Percentiles rank a stretch among this genome's conserved stretches.
phyloP scores from a whole-genome alignment of 768 basidiomycete genomes.

The Tricholoma matsutake region DNA sequence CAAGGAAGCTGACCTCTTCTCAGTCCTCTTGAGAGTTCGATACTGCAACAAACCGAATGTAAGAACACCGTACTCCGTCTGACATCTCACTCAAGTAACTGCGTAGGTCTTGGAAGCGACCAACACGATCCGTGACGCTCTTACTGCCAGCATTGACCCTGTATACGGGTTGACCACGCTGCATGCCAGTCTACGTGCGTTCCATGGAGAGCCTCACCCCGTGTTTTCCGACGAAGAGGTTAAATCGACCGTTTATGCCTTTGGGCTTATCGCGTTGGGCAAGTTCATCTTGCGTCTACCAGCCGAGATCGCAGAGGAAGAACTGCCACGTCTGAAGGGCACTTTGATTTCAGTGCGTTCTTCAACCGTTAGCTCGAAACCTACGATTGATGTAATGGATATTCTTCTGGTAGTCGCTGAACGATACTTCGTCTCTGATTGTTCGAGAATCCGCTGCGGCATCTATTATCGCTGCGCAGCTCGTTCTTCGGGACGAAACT shows the following conservation, averaged over 20 bases:
- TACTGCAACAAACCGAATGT: constrained; percentile 73
- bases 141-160: constrained; percentile 71
- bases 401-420: constrained; percentile 50
- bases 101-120: constrained; percentile 78
- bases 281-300: constrained; percentile 82
- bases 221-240: constrained; percentile 42
- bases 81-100: background rate
- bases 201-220: constrained; percentile 51
- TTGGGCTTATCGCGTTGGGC: constrained; percentile 79
- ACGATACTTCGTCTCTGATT: constrained; percentile 67
- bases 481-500: constrained; percentile 78
- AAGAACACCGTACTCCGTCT: constrained; percentile 21
- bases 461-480: constrained; percentile 78
- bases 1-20: constrained; percentile 74
- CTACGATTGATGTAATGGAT: background rate
- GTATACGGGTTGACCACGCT: constrained; percentile 84
- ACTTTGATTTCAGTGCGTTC: constrained; percentile 66
- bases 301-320: constrained; percentile 82
- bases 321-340: constrained; percentile 69
- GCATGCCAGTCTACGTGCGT: constrained; percentile 67
- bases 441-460: constrained; percentile 83
- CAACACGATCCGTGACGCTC: constrained; percentile 72
- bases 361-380: background rate
- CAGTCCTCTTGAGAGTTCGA: constrained; percentile 65
- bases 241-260: constrained; percentile 70